Evolutionary conservation across 331 rosid genomes (phyloP).

Genomic region (Rosa hybrid): DNA sequence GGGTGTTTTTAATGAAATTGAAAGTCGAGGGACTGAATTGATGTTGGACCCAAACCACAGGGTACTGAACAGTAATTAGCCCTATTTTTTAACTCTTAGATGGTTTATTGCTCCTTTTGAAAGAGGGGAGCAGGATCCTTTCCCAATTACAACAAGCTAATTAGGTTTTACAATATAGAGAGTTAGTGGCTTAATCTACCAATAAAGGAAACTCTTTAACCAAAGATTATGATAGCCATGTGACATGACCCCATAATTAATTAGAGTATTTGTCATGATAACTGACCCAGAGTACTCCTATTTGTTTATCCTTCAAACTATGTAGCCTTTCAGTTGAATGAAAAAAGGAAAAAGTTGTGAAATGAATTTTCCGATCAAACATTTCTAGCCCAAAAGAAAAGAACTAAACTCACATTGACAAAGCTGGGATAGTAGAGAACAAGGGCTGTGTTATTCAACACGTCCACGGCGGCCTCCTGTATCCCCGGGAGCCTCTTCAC

Average conservation of each 20-base stretch:
- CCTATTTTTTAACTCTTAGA: background rate
- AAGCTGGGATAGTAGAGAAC: slow-evolving; percentile 52
- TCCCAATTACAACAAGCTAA: background rate
- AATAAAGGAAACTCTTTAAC: background rate
- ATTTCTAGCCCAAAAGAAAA: background rate
- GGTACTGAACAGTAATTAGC: too few species aligned
- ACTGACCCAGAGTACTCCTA: background rate
- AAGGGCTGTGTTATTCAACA: slow-evolving; percentile 53
- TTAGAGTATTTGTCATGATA: background rate
- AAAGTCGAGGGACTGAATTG: too few species aligned
- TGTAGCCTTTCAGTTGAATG: background rate
- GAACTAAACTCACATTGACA: slow-evolving; percentile 40
- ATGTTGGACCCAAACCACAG: too few species aligned
- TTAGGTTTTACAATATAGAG: background rate
- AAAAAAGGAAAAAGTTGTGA: background rate
- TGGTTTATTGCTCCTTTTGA: background rate
- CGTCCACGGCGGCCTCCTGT: slow-evolving; percentile 56
- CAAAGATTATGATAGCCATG: background rate
- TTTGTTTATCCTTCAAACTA: too few species aligned
- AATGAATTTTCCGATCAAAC: background rate
- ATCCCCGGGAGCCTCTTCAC: slow-evolving; percentile 70
- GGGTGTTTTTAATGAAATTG: too few species aligned
- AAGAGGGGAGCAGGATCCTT: background rate
- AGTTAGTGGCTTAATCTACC: background rate
- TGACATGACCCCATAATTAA: background rate